A percentile compares a stretch with the other conserved stretches of the same genome.
Conservation (phyloP, 2,329 filamentous ascomycete genomes). For the Alternaria longipes region DNA sequence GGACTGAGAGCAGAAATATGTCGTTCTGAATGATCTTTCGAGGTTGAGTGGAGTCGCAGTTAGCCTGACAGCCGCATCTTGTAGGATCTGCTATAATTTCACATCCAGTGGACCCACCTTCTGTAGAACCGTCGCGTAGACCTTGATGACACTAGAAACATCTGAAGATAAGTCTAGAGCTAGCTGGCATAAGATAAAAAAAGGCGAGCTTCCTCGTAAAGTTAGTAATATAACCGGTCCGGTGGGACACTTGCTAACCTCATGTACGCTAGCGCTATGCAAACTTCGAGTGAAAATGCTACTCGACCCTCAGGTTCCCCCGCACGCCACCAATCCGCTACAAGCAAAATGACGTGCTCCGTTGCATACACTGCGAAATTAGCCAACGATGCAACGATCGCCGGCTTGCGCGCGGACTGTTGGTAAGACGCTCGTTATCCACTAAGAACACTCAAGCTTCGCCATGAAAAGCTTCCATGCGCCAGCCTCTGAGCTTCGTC, state of each 20-base stretch:
- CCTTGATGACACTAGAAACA: neutral
- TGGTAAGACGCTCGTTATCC: slow-evolving; percentile 4
- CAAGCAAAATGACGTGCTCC: slow-evolving; percentile 33
- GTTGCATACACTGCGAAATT: slow-evolving; percentile 19
- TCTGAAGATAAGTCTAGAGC: neutral
- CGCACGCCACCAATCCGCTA: slow-evolving; percentile 26
- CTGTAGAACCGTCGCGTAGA: too few relatives aligned
- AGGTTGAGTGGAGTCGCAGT: neutral
- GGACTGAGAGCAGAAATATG: neutral
- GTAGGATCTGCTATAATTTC: too few relatives aligned
- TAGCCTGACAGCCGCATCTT: too few relatives aligned
- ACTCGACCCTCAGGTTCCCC: slow-evolving; percentile 1
- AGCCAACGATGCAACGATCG: slow-evolving; percentile 7
- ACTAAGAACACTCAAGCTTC: slow-evolving; percentile 20
- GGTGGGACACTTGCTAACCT: neutral
- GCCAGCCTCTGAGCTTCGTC: slow-evolving; percentile 12
- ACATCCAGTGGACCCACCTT: too few relatives aligned
- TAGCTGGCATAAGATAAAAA: neutral
- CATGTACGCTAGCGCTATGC: neutral
- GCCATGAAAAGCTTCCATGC: slow-evolving; percentile 34
- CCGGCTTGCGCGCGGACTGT: slow-evolving; percentile 17
- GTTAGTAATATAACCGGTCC: neutral
- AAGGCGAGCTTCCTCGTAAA: neutral
- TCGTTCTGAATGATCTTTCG: neutral
- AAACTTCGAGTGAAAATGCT: slow-evolving; percentile 8